Conservation (phyloP, 257 asterid species). For the Linaria vulgaris region DNA sequence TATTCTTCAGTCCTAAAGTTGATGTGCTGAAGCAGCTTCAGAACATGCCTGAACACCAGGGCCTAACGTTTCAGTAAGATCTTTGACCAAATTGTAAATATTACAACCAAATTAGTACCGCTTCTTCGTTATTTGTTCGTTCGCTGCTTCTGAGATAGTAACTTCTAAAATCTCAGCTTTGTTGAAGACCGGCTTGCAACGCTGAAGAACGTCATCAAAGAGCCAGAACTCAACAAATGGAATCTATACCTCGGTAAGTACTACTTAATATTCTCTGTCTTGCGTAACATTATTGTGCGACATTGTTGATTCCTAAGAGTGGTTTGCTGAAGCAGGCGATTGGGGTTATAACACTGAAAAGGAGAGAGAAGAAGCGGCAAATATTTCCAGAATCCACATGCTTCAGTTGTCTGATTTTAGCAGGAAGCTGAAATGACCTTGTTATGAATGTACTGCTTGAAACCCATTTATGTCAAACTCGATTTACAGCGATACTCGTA, state of each 20-base stretch:
- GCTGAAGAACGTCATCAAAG: constrained; percentile 83
- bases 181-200: constrained; percentile 92
- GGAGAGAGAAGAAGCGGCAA: constrained; percentile 83
- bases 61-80: constrained; percentile 81
- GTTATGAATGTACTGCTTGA: constrained; percentile 9
- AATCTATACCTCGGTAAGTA: constrained; percentile 77
- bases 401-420: constrained; percentile 79
- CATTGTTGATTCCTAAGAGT: constrained; percentile 22
- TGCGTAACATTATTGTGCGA: too few relatives aligned
- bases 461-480: neutral
- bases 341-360: constrained; percentile 92
- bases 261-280: neutral
- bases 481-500: constrained; percentile 1
- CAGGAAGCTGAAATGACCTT: constrained; percentile 69
- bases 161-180: constrained; percentile 50
- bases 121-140: neutral
- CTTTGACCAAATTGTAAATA: neutral
- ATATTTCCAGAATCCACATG: constrained; percentile 59
- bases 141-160: neutral
- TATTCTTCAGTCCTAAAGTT: constrained; percentile 75
- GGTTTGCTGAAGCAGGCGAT: constrained; percentile 56
- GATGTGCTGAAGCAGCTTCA: constrained; percentile 86
- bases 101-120: neutral
- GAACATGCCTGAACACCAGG: constrained; percentile 88
- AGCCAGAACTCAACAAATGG: constrained; percentile 77